Evolutionary conservation across 73 alveolate genomes (phyloP).

Genomic region (Paramecium pentaurelia): DNA sequence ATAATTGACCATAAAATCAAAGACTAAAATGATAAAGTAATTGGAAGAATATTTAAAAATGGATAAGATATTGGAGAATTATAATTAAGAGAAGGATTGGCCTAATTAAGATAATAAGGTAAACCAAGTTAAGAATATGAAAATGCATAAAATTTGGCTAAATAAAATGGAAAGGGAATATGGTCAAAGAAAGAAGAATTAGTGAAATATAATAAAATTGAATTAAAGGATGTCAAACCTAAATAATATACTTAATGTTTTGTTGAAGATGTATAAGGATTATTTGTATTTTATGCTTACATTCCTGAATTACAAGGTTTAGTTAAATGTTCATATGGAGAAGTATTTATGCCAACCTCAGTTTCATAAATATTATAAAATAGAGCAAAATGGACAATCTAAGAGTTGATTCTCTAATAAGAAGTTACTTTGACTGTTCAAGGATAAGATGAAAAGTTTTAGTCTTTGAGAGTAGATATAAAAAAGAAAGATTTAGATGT

Average conservation of each 20-base stretch:
- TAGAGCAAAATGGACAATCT: slow-evolving; percentile 29
- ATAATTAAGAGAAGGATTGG: slow-evolving; percentile 3
- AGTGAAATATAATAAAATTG: slow-evolving; percentile 14
- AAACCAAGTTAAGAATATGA: not conserved
- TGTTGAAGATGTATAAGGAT: slow-evolving; percentile 35
- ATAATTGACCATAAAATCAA: slow-evolving; percentile 60
- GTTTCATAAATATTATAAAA: not conserved
- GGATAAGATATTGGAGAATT: slow-evolving; percentile 28
- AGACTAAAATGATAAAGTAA: slow-evolving; percentile 34
- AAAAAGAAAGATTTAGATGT: slow-evolving; percentile 1
- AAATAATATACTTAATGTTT: not conserved
- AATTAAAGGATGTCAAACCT: not conserved
- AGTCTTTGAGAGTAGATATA: slow-evolving; percentile 16
- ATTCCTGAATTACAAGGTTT: not conserved
- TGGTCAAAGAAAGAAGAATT: not conserved
- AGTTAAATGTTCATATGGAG: slow-evolving; percentile 40
- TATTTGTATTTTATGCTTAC: slow-evolving; percentile 34
- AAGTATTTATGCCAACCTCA: slow-evolving; percentile 35
- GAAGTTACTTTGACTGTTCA: not conserved
- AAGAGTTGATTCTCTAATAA: slow-evolving; percentile 31
- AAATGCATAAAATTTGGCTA: not conserved
- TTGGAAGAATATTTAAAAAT: slow-evolving; percentile 44
- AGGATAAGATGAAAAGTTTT: slow-evolving; percentile 33
- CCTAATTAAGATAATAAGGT: not conserved
- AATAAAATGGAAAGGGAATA: not conserved